Conservation (phyloP, 2,329 filamentous ascomycete species). For the Penicillium sp. region DNA sequence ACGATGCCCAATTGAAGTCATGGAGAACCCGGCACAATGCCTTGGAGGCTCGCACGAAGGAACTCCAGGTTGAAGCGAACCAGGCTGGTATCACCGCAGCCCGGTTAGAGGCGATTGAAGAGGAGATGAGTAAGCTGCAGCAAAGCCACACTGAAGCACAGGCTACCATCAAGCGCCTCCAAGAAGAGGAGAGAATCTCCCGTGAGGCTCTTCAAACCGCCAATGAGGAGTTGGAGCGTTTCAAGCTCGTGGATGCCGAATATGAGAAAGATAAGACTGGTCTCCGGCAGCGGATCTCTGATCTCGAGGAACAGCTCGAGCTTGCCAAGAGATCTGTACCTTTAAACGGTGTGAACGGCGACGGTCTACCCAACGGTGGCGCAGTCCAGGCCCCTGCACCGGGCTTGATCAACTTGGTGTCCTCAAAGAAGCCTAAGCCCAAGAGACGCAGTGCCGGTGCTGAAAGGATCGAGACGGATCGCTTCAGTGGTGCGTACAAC, state of each 20-base stretch:
- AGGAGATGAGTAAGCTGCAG: constrained; percentile 91
- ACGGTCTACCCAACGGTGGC: constrained; percentile 64
- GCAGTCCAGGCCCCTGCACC: constrained; percentile 56
- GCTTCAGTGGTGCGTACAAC: constrained; percentile 90
- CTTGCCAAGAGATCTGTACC: constrained; percentile 75
- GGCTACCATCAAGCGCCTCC: constrained; percentile 85
- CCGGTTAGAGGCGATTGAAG: constrained; percentile 84
- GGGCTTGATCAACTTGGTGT: constrained; percentile 93
- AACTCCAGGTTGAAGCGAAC: constrained; percentile 93
- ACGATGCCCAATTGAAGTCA: constrained; percentile 92
- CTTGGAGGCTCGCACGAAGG: constrained; percentile 84
- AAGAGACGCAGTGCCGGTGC: constrained; percentile 79
- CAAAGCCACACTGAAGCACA: constrained; percentile 85
- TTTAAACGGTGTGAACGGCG: constrained; percentile 57
- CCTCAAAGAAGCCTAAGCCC: constrained; percentile 91
- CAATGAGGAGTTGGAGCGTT: constrained; percentile 75
- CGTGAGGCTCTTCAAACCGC: constrained; percentile 77
- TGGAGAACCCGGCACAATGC: constrained; percentile 92
- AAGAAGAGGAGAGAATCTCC: constrained; percentile 86
- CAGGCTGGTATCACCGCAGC: constrained; percentile 95
- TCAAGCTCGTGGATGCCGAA: constrained; percentile 70
- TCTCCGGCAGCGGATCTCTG: constrained; percentile 81
- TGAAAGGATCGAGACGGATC: constrained; percentile 79
- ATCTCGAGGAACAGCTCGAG: constrained; percentile 90
- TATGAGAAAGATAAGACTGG: constrained; percentile 82